Conservation (phyloP, 2,329 filamentous ascomycete species). For the Trichoderma koningiopsis region DNA sequence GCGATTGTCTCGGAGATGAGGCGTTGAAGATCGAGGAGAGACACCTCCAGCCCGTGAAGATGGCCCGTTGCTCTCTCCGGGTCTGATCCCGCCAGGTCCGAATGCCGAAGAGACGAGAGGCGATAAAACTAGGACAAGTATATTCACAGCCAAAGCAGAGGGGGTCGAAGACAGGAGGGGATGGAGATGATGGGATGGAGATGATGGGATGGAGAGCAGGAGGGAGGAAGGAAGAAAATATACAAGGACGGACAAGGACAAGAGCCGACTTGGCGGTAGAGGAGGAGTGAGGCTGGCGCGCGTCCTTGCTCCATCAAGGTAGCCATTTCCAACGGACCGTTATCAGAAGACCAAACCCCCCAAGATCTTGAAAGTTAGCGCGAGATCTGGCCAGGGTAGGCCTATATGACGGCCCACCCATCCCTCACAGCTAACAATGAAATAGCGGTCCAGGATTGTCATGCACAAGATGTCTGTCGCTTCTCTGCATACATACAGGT, state of each 20-base stretch:
- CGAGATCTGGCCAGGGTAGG: not conserved
- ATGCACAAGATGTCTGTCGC: too few species aligned
- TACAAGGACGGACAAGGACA: not conserved
- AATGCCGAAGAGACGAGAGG: not conserved
- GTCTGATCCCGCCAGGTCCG: not conserved
- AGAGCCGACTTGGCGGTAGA: not conserved
- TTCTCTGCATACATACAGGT: too few species aligned
- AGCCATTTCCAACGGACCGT: not conserved
- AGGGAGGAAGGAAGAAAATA: not conserved
- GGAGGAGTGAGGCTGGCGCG: not conserved
- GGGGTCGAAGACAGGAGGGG: not conserved
- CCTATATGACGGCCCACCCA: not conserved
- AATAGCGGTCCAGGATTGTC: not conserved
- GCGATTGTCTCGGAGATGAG: not conserved
- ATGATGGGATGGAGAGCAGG: not conserved
- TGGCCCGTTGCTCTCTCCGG: not conserved
- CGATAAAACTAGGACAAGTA: not conserved
- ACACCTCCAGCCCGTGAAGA: not conserved
- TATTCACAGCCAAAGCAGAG: not conserved
- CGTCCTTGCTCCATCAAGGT: not conserved
- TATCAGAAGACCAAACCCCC: not conserved
- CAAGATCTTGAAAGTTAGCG: constrained; percentile 15
- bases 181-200: not conserved
- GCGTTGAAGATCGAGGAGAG: not conserved
- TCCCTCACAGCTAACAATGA: not conserved